Evolutionary conservation across 148 eudicot species (phyloP).

Genomic region (Vaccinium myrtillus): DNA sequence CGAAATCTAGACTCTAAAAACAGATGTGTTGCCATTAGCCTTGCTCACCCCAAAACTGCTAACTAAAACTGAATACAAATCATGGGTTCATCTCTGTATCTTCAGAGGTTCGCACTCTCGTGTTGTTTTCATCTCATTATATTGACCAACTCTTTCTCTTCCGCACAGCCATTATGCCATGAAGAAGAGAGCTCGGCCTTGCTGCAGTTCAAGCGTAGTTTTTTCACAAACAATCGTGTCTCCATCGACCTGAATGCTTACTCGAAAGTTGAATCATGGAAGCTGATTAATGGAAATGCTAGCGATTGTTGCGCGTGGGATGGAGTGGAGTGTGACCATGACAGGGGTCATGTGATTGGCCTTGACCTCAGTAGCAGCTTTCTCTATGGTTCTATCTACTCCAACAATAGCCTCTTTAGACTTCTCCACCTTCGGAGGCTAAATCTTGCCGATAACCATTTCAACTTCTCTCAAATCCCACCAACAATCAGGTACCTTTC

Average conservation of each 20-base stretch:
- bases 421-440: no score
- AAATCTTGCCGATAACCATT: no score
- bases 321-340: conserved; percentile 39
- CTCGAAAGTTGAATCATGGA: conserved; percentile 17
- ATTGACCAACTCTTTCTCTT: background rate
- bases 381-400: conserved; percentile 3
- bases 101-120: background rate
- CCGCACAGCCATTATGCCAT: conserved; percentile 12
- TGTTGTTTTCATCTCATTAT: background rate
- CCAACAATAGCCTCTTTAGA: no score
- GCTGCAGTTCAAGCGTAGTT: conserved; percentile 17
- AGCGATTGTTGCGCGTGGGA: conserved; percentile 42
- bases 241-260: conserved; percentile 1
- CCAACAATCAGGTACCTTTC: background rate
- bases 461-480: no score
- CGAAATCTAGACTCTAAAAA: background rate
- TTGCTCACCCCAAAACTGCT: background rate
- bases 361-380: conserved; percentile 43
- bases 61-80: background rate
- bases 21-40: background rate
- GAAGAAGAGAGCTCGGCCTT: conserved; percentile 21
- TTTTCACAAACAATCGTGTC: background rate
- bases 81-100: background rate
- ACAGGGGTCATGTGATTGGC: conserved; percentile 32
- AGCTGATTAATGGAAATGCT: background rate